Evolutionary conservation across 2,329 filamentous ascomycete genomes (phyloP).

Genomic region (Diaporthe citri): DNA sequence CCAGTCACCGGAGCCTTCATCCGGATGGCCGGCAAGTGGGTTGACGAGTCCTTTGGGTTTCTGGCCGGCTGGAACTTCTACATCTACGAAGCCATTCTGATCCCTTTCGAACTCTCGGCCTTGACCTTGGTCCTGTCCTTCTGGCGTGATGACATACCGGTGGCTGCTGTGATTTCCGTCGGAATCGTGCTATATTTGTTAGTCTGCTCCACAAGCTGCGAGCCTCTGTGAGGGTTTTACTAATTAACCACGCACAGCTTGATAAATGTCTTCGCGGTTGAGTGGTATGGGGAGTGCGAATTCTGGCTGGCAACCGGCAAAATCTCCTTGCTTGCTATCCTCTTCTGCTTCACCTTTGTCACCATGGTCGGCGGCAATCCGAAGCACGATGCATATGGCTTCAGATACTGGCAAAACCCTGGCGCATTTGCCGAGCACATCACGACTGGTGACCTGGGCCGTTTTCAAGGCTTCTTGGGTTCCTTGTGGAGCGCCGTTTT

Average conservation of each 20-base stretch:
- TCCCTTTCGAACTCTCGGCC: conserved; percentile 57
- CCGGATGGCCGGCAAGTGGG: conserved; percentile 74
- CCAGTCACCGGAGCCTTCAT: conserved; percentile 73
- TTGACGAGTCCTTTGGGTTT: conserved; percentile 74
- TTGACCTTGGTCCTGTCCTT: conserved; percentile 57
- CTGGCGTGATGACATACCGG: conserved; percentile 60
- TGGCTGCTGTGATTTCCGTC: conserved; percentile 67
- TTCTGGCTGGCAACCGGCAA: conserved; percentile 77
- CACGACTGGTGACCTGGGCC: conserved; percentile 71
- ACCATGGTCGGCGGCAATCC: conserved; percentile 86
- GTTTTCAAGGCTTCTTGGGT: conserved; percentile 78
- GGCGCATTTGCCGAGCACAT: conserved; percentile 74
- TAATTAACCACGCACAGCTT: conserved; percentile 43
- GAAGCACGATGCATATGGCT: conserved; percentile 75
- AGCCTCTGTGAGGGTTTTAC: neutral
- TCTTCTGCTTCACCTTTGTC: conserved; percentile 81
- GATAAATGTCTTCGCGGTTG: conserved; percentile 75
- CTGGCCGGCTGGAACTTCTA: conserved; percentile 61
- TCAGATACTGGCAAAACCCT: conserved; percentile 74
- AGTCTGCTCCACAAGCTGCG: conserved; percentile 44
- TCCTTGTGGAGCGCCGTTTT: conserved; percentile 75
- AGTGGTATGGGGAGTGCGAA: conserved; percentile 78
- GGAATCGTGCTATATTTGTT: conserved; percentile 70
- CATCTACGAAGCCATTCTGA: conserved; percentile 55
- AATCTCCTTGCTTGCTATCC: conserved; percentile 73